These are phyloP conservation scores for cucumber (Cucumis sativus) DNA, from an alignment of 306 rosid species.

Conservation along the genomic window DNA sequence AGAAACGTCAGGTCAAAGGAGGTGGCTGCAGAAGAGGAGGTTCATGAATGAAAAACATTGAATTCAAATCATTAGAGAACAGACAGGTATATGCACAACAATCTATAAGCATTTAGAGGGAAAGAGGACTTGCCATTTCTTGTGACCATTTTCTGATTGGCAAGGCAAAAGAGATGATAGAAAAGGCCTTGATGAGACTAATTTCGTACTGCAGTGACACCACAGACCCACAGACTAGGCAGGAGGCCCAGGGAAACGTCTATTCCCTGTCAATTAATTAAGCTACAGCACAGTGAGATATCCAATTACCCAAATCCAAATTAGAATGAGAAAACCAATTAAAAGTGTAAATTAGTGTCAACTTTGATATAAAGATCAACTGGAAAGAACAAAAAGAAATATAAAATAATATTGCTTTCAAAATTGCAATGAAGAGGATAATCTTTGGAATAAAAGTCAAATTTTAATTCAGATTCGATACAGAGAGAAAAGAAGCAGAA, in stretches of 20 bases:
- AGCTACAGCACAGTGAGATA: not conserved
- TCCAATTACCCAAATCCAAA: not conserved
- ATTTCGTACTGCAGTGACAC: not conserved
- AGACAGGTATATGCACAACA: not conserved
- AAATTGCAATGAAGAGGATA: not conserved
- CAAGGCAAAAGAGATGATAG: not conserved
- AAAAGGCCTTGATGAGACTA: not conserved
- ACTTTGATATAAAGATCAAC: not conserved
- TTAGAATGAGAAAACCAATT: not conserved
- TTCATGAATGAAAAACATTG: not conserved
- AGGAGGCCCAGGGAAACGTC: not conserved
- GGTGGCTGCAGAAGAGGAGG: not conserved
- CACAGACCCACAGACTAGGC: not conserved
- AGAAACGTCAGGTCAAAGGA: not conserved
- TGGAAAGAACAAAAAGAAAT: too few species aligned
- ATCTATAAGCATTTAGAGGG: not conserved
- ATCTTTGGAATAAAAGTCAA: not conserved
- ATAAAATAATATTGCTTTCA: too few species aligned
- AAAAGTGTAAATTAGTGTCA: not conserved
- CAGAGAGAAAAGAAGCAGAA: not conserved
- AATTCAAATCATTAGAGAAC: not conserved
- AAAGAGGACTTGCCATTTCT: not conserved
- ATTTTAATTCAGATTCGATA: not conserved
- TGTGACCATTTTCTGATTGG: not conserved
- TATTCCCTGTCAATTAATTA: not conserved